A percentile compares a stretch with the other conserved stretches of the same genome.
These are phyloP conservation scores for Heritiera littoralis DNA, from an alignment of 345 rosid genomes.

Conservation along the genomic window DNA sequence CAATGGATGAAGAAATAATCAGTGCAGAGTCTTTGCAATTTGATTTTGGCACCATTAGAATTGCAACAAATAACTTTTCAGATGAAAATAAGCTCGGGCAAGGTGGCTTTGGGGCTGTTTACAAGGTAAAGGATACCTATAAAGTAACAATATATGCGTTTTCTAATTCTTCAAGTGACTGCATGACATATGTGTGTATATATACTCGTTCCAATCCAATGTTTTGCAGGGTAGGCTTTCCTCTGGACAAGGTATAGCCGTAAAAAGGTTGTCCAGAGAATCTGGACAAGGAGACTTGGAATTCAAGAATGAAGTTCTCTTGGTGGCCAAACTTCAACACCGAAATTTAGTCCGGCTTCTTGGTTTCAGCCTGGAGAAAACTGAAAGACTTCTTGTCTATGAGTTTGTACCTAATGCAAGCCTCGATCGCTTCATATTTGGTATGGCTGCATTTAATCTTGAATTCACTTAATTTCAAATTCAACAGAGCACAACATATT, in stretches of 20 bases:
- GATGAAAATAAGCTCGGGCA: background rate
- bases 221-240: background rate
- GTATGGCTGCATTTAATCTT: background rate
- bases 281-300: background rate
- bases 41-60: background rate
- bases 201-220: too few relatives aligned
- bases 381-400: background rate
- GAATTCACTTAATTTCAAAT: background rate
- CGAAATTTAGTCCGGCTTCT: constrained; percentile 3
- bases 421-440: background rate
- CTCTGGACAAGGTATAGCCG: background rate
- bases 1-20: background rate
- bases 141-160: background rate
- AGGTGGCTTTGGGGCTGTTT: constrained; percentile 8
- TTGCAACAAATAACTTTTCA: background rate
- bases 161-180: background rate
- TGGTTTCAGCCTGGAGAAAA: background rate
- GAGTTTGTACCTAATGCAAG: constrained; percentile 6
- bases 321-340: constrained; percentile 5
- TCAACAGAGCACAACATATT: background rate
- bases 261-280: background rate
- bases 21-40: background rate
- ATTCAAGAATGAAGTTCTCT: background rate
- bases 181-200: background rate
- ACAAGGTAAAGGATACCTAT: background rate